Percentiles rank a stretch among this genome's conserved stretches.
Evolutionary conservation across 2,329 filamentous ascomycete genomes (phyloP).

Genomic region (Seiridium unicorne): DNA sequence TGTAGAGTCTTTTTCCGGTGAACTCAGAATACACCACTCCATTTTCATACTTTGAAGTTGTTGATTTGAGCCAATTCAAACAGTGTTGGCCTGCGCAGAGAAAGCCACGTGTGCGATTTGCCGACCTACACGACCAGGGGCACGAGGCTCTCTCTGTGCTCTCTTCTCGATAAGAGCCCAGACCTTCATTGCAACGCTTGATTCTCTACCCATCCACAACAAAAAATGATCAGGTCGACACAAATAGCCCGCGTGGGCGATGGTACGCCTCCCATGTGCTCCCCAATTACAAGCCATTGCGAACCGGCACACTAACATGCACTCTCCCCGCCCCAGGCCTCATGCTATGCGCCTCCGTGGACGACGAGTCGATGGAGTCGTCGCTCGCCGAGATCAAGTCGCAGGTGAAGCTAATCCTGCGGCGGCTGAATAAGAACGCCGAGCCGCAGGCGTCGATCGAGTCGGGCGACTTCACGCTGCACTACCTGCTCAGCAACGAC

Average conservation of each 20-base stretch:
- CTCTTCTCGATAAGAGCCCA: not conserved
- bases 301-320: conserved; percentile 15
- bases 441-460: conserved; percentile 93
- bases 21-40: too few species aligned
- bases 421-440: conserved; percentile 82
- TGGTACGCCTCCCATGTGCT: conserved; percentile 49
- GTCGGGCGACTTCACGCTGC: conserved; percentile 75
- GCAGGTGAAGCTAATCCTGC: conserved; percentile 87
- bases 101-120: conserved; percentile 12
- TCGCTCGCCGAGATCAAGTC: conserved; percentile 84
- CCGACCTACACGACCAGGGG: not conserved
- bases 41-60: too few species aligned
- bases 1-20: too few species aligned
- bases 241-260: conserved; percentile 86
- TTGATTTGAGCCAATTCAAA: too few species aligned
- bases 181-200: too few species aligned
- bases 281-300: not conserved
- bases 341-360: conserved; percentile 91
- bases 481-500: conserved; percentile 83
- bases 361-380: conserved; percentile 79
- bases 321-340: conserved; percentile 60
- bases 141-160: not conserved
- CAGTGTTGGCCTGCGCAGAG: not conserved
- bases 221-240: conserved; percentile 80
- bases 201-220: not conserved